Conservation (phyloP, 2,329 filamentous ascomycete genomes). For the Gaeumannomyces tritici region DNA sequence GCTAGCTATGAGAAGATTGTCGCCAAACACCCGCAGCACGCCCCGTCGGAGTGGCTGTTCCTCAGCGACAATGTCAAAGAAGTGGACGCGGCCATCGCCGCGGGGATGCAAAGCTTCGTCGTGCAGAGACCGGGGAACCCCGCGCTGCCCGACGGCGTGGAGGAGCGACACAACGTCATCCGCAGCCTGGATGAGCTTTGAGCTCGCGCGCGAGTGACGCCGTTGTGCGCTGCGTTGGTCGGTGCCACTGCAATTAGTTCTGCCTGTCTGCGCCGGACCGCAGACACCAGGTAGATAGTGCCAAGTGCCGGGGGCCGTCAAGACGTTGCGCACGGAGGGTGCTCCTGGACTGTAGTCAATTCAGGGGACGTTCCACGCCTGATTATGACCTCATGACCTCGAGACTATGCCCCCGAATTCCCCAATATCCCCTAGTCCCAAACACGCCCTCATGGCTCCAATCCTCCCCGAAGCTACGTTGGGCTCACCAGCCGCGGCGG, state of each 20-base stretch:
- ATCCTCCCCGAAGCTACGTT: neutral
- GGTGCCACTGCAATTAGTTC: neutral
- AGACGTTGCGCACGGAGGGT: neutral
- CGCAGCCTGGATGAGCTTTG: slow-evolving; percentile 19
- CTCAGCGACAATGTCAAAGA: slow-evolving; percentile 71
- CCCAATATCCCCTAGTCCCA: neutral
- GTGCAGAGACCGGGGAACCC: slow-evolving; percentile 64
- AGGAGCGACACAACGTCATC: slow-evolving; percentile 17
- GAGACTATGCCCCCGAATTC: neutral
- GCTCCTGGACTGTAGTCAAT: neutral
- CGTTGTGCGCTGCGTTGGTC: neutral
- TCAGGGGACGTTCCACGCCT: neutral
- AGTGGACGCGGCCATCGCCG: slow-evolving; percentile 50
- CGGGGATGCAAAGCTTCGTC: slow-evolving; percentile 54
- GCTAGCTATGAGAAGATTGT: slow-evolving; percentile 60
- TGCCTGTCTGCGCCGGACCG: too few relatives aligned
- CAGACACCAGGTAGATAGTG: neutral
- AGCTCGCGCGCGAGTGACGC: neutral
- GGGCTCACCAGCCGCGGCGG: neutral
- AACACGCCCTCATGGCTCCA: too few relatives aligned
- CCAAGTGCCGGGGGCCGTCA: neutral
- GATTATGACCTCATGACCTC: neutral
- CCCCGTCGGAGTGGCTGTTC: slow-evolving; percentile 56
- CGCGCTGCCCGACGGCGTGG: slow-evolving; percentile 37
- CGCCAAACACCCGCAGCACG: slow-evolving; percentile 32